Evolutionary conservation across 139 green algal genomes (phyloP).

Genomic region (Dunaliella primolecta): DNA sequence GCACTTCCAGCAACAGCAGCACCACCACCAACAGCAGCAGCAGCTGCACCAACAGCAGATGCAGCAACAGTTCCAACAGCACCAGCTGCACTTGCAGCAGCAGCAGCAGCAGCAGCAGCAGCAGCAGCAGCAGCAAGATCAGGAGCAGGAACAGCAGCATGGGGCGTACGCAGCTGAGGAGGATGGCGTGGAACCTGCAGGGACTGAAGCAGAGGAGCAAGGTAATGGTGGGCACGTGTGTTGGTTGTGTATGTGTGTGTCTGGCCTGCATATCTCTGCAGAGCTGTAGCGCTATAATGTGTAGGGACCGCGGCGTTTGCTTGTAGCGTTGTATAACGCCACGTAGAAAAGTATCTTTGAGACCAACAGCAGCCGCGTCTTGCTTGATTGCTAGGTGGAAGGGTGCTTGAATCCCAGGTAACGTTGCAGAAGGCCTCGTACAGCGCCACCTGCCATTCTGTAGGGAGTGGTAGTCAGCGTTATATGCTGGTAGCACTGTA

Average conservation of each 20-base stretch:
- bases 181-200: not conserved
- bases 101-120: not conserved
- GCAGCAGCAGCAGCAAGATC: not conserved
- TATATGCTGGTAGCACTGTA: too few relatives aligned
- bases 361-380: not conserved
- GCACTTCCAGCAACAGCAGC: not conserved
- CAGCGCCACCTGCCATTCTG: too few relatives aligned
- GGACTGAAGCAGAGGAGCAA: not conserved
- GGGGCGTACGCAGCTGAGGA: not conserved
- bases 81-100: not conserved
- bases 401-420: too few relatives aligned
- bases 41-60: not conserved
- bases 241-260: not conserved
- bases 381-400: too few relatives aligned
- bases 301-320: too few relatives aligned
- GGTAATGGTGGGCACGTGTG: not conserved
- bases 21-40: not conserved
- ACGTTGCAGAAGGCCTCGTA: too few relatives aligned
- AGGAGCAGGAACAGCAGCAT: conserved; percentile 1
- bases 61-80: not conserved
- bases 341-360: not conserved
- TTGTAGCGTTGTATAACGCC: not conserved
- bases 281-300: not conserved
- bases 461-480: too few relatives aligned
- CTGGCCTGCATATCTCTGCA: not conserved